Conservation (phyloP, 257 asterid species). For the Paraleonurus japonicus region DNA sequence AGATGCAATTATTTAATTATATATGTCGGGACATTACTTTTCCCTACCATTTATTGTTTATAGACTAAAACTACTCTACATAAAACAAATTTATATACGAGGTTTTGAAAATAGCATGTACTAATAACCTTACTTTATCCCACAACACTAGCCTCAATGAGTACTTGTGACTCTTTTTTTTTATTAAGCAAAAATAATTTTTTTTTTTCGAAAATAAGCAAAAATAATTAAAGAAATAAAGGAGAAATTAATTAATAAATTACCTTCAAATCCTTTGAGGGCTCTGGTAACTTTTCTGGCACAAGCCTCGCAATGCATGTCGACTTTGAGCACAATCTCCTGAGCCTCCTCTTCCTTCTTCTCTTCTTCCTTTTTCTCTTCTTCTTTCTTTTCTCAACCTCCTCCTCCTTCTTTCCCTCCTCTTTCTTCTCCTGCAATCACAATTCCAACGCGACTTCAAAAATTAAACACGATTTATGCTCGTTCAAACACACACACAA, state of each 20-base stretch:
- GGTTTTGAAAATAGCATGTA: conserved; percentile 14
- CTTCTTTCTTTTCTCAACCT: conserved; percentile 20
- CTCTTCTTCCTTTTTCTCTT: conserved; percentile 20
- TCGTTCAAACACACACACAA: no score
- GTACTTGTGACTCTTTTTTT: background rate
- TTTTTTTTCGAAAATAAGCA: background rate
- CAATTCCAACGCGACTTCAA: background rate
- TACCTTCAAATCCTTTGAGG: conserved; percentile 71
- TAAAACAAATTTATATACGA: conserved; percentile 22
- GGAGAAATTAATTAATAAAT: background rate
- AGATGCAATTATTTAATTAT: conserved; percentile 3
- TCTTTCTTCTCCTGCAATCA: conserved; percentile 46
- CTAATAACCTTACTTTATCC: background rate
- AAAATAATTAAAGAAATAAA: background rate
- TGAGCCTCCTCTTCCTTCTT: conserved; percentile 30
- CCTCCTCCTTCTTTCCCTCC: conserved; percentile 23
- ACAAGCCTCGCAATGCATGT: conserved; percentile 93
- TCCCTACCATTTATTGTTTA: conserved; percentile 15
- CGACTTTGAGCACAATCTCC: conserved; percentile 73
- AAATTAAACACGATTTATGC: background rate
- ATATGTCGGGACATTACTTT: conserved; percentile 20
- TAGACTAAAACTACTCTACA: background rate
- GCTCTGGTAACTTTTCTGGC: conserved; percentile 78
- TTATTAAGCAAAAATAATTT: background rate
- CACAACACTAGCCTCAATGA: background rate